Base-by-base conservation (phyloP, 768 basidiomycete genomes). In the Xerocomus brunneocitrinus region DNA sequence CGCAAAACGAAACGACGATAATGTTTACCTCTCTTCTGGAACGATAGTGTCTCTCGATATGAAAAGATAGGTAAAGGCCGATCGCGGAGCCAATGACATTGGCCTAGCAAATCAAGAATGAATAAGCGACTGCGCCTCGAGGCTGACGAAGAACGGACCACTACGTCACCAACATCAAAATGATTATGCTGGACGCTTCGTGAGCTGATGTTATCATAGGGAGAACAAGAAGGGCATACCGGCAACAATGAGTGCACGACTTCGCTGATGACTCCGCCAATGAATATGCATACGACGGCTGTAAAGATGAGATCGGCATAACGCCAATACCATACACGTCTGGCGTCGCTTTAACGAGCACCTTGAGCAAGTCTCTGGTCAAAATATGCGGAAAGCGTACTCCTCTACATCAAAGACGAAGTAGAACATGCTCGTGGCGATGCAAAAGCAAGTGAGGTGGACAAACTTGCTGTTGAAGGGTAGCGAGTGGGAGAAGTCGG, bases 381-480 rank as follows among this genome's bases (percentile, higher is more conserved):
- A 35, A 25, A 41, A 7, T 57, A 32, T 24, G 28, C 8, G 4
- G 13, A 44, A 39, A 28, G 72, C 87, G 67, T 60, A 93, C 90
- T 93, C 91, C 54, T 93, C 91, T 8, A 91, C 84, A 61, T 93
- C 91, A 32, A 90, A 78, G 44, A 92, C 89, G 63, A 91, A 92
- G 70, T 91, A 93, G 68, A 92, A 92, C 6, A 91, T 80, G 3
- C 72, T 83, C 0, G 89, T 93, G 2, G 89, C 88, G 25, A 88
- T 56, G 50, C 75, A 75, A 53, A 93, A 86, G 67, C 88, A 91
- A 10, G 87, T 59, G 63, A 93, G 89, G 62, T 88, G 91, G 27
- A 91, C 71, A 14, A 91, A 65, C 69, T 91, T 91, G 78, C 87
- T 85, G 63, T 89, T 89, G 16, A 91, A 63, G 1, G 87, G 88